phyloP scores from a whole-genome alignment of 2,329 filamentous ascomycete genomes.

The Dactylonectria macrodidyma region DNA sequence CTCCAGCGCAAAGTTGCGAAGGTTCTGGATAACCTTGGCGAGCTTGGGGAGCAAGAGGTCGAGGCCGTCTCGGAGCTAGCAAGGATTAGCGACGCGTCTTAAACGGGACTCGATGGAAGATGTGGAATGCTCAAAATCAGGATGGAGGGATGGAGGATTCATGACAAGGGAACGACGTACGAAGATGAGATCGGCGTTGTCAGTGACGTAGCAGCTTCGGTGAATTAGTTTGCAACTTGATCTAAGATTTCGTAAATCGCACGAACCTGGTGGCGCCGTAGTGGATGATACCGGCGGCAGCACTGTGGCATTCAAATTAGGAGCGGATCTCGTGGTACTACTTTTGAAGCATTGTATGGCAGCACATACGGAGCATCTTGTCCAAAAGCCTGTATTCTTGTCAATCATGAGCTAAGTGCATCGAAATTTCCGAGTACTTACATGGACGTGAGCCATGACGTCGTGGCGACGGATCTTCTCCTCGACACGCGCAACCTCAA shows the following conservation, averaged over 20 bases:
- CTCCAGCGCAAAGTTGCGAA: constrained; percentile 79
- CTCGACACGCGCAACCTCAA: constrained; percentile 81
- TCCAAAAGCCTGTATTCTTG: constrained; percentile 24
- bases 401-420: constrained; percentile 37
- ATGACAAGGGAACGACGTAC: constrained; percentile 38
- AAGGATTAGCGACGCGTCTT: not conserved
- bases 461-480: constrained; percentile 78
- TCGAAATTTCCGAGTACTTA: not conserved
- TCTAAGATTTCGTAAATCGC: not conserved
- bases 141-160: not conserved
- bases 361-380: not conserved
- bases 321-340: not conserved
- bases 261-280: constrained; percentile 61
- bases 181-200: constrained; percentile 79
- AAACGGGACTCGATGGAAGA: not conserved
- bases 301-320: constrained; percentile 49
- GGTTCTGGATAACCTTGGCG: constrained; percentile 83
- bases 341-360: constrained; percentile 8
- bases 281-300: constrained; percentile 88
- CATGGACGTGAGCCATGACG: constrained; percentile 17
- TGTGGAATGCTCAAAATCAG: constrained; percentile 23
- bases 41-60: constrained; percentile 84
- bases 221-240: not conserved
- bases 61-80: constrained; percentile 65
- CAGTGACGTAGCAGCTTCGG: constrained; percentile 16